A percentile compares a stretch with the other conserved stretches of the same genome.
These are phyloP conservation scores for Neopestalotiopsis clavispora DNA, from an alignment of 2,329 filamentous ascomycete genomes.

Conservation along the genomic window DNA sequence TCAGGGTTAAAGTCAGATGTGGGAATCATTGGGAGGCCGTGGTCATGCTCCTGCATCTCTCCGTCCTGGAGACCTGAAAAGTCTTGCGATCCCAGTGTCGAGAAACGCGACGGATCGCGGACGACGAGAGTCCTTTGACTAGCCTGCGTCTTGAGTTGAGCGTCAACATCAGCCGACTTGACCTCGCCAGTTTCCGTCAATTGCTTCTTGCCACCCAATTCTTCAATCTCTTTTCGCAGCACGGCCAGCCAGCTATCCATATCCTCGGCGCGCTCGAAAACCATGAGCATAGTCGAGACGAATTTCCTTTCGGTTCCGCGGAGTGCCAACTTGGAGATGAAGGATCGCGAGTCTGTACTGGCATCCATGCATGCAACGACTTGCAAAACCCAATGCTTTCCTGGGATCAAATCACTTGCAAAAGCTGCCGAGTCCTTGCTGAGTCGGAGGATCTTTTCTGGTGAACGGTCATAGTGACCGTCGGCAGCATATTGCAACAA, in stretches of 20 bases:
- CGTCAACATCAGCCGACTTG: conserved; percentile 44
- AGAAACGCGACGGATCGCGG: conserved; percentile 52
- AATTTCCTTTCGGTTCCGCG: conserved; percentile 60
- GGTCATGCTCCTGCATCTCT: conserved; percentile 27
- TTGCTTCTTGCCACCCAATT: conserved; percentile 69
- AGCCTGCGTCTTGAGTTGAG: conserved; percentile 41
- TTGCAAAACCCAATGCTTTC: conserved; percentile 80
- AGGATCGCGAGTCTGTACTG: conserved; percentile 62
- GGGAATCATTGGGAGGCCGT: conserved; percentile 32
- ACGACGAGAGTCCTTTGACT: conserved; percentile 54
- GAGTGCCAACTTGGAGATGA: conserved; percentile 69
- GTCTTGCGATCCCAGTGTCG: conserved; percentile 43
- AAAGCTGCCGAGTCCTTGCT: conserved; percentile 80
- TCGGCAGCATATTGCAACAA: conserved; percentile 76
- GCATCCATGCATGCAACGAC: conserved; percentile 70
- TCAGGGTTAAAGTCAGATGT: conserved; percentile 41
- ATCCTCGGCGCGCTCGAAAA: conserved; percentile 73
- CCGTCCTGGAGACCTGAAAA: conserved; percentile 38
- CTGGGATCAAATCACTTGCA: conserved; percentile 79
- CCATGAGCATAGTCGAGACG: conserved; percentile 70
- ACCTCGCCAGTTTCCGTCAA: conserved; percentile 63
- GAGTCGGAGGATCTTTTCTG: conserved; percentile 75
- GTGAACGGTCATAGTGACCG: conserved; percentile 71
- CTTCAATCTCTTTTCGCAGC: conserved; percentile 72
- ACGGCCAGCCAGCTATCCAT: conserved; percentile 78